Evolutionary conservation across 345 rosid genomes (phyloP), one percentile per base, ranked within the genome.

Genomic region (Ceriops tagal): DNA sequence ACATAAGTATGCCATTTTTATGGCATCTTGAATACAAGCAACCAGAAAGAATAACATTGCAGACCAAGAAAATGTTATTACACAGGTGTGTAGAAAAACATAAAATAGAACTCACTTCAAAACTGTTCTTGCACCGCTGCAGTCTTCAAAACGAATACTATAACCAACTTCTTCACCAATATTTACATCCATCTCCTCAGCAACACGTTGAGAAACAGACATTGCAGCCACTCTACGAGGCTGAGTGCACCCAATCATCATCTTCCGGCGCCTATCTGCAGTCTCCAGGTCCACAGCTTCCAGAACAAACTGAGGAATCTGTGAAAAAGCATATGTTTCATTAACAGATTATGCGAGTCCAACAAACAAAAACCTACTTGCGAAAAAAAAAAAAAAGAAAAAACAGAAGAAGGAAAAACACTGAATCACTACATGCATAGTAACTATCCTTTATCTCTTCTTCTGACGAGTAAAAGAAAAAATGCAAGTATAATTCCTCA

Each of bases 81-180:
- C 58, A 59, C 5, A 55, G 16, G 27, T 43, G 0, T 1, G 16
- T 1, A 67, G n/a, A 18, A 31, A 47, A 37, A 27, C 15, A 27
- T 31, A 53, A 43, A 49, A 49, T 6, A 51, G 8, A 65, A 22
- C 96, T 84, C 83, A 95, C 99, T 95, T 95, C 66, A 95, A 84
- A 67, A 95, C 96, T 2, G 99, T 95, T 77, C 82, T 83, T 46
- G 97, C 75, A 77, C 98, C 77, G 66, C 87, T 92, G 67, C 98
- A 90, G 67, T 95, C 98, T 80, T 95, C 99, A 26, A 95, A 92
- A 79, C 99, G 98, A 46, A 95, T 92, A 68, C 96, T 92, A 73
- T 95, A 95, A 76, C 99, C 99, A 61, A 95, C 99, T 83, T 95
- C 99, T 70, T 95, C 98, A 20, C 99, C 99, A 69, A 92, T 92